Evolutionary conservation across 352 stramenopile genomes (phyloP), one percentile per base, ranked within the genome.

Genomic region (Globisporangium mamillatum): DNA sequence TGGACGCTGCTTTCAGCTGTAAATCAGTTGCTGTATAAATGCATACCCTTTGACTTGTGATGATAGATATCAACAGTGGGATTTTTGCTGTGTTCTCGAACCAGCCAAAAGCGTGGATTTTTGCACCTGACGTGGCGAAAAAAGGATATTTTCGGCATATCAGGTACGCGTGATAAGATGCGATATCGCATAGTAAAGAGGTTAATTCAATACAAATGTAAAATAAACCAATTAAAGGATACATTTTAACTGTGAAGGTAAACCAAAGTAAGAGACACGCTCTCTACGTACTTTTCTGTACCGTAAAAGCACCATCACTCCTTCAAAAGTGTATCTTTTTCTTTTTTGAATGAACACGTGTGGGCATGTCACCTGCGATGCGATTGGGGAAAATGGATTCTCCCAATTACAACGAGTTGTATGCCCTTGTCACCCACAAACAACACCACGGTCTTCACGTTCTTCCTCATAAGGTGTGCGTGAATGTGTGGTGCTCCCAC

Each of bases 1-100:
- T n/a, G 41, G 14, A 50, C n/a, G 16, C 41, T 50, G 6, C 6
- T 52, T 52, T 24, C 2, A 52, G 6, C 0, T 9, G 62, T 67
- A 60, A 67, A 67, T 68, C 63, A 68, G 63, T n/a, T 67, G 3
- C 36, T 61, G 52, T 62, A 36, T 22, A 68, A 62, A n/a, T 60
- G 0, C 1, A 55, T 68, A 62, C 18, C 48, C 63, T 61, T 38
- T 46, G 7, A 2, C 22, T 29, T 22, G 0, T 7, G 20, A 8
- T 66, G 1, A 4, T 8, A 8, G 12, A 0, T 7, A 32, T 14
- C 29, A 20, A 46, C 4, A 46, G 27, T 34, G 24, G 24, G 22
- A 44, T 36, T 4, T 16, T 24, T 3, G 18, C n/a, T 63, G n/a
- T 36, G 60, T 65, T 65, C 60, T 57, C 7, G 60, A 65, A 65